phyloP scores from a whole-genome alignment of 441 rosid species.

The Erodium chrysanthum region DNA sequence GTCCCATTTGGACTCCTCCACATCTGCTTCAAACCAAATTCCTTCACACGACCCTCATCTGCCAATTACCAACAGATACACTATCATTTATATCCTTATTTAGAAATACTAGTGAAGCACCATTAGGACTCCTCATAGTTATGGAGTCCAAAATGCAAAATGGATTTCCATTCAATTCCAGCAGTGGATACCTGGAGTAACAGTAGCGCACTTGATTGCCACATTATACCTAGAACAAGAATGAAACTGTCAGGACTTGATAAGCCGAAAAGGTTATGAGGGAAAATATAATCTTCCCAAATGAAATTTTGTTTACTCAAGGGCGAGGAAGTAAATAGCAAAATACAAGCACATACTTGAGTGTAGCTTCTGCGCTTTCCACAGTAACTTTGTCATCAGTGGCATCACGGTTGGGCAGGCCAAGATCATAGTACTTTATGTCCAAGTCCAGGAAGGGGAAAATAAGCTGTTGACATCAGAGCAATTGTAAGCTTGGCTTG shows the following conservation, averaged over 20 bases:
- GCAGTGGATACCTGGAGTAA: conserved; percentile 56
- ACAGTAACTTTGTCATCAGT: conserved; percentile 82
- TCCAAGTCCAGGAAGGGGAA: conserved; percentile 83
- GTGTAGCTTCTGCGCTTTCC: conserved; percentile 90
- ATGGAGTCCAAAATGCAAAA: not conserved
- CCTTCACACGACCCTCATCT: conserved; percentile 83
- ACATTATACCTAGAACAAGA: conserved; percentile 61
- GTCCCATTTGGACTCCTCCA: conserved; percentile 97
- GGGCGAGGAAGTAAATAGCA: not conserved
- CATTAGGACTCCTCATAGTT: not conserved
- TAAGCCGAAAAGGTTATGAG: not conserved
- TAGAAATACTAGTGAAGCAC: not conserved
- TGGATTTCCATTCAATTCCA: not conserved
- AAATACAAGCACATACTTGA: conserved; percentile 32
- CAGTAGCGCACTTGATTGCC: conserved; percentile 91
- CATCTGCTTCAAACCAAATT: conserved; percentile 70
- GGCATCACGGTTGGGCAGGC: conserved; percentile 82
- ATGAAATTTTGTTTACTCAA: not conserved
- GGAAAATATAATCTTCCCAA: not conserved
- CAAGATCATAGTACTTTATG: conserved; percentile 86
- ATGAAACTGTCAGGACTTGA: not conserved
- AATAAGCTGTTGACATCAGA: conserved; percentile 45
- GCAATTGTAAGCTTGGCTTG: not conserved
- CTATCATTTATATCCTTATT: not conserved
- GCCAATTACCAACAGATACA: conserved; percentile 8